A percentile compares a stretch with the other conserved stretches of the same genome.
phyloP scores from a whole-genome alignment of 1,284 basidiomycete species.

The Rhodotorula glutinis region DNA sequence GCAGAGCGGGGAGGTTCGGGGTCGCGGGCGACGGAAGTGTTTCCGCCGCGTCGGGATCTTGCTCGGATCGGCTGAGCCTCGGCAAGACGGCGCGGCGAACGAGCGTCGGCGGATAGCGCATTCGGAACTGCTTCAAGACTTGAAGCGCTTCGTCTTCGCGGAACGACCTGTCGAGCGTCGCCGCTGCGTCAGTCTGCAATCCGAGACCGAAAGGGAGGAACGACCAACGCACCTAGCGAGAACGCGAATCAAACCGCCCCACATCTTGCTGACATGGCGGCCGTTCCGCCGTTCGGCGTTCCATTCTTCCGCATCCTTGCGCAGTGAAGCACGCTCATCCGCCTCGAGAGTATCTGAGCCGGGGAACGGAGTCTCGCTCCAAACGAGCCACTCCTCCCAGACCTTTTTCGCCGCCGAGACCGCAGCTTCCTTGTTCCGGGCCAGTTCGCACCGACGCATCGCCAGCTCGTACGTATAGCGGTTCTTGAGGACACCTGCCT shows the following conservation, averaged over 20 bases:
- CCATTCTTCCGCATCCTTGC: slow-evolving; percentile 4
- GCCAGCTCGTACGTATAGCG: slow-evolving; percentile 20
- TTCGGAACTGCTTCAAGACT: slow-evolving; percentile 31
- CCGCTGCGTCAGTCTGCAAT: neutral
- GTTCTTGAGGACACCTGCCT: slow-evolving; percentile 16
- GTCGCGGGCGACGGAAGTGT: neutral
- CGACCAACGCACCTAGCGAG: slow-evolving; percentile 23
- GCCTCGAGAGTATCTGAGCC: neutral
- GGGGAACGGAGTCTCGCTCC: slow-evolving; percentile 16
- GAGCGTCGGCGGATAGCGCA: slow-evolving; percentile 20
- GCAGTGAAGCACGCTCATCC: neutral
- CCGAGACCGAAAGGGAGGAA: neutral
- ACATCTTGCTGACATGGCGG: slow-evolving; percentile 26
- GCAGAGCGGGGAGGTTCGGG: slow-evolving; percentile 14
- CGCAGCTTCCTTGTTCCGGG: slow-evolving; percentile 11
- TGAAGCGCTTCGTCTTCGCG: slow-evolving; percentile 27
- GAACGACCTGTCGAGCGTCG: slow-evolving; percentile 4
- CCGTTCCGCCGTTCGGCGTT: slow-evolving; percentile 18
- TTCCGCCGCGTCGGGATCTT: neutral
- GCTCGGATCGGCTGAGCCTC: neutral
- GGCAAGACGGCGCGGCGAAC: slow-evolving; percentile 1
- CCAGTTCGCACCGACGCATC: slow-evolving; percentile 32
- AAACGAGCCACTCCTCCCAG: slow-evolving; percentile 37
- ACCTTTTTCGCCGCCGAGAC: slow-evolving; percentile 19
- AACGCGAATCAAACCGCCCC: slow-evolving; percentile 32